Conservation (phyloP, 2,329 filamentous ascomycete genomes). For the Penicillium sumatraense region DNA sequence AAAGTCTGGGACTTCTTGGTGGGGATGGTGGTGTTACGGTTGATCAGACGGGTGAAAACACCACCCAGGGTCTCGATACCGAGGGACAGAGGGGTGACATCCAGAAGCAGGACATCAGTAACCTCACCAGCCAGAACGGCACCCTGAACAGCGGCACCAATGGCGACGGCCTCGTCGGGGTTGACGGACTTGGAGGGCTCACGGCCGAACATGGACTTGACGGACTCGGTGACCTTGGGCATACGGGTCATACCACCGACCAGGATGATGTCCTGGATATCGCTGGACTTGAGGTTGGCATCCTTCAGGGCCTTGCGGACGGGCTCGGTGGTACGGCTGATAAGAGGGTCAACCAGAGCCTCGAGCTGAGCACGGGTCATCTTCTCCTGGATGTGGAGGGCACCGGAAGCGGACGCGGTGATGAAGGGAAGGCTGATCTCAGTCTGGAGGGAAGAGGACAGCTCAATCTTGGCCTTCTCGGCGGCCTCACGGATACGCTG, state of each 20-base stretch:
- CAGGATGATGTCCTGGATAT: constrained; percentile 96
- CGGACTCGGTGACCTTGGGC: constrained; percentile 95
- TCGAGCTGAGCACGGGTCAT: constrained; percentile 91
- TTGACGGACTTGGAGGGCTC: constrained; percentile 98
- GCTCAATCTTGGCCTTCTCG: constrained; percentile 99
- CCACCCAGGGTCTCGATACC: constrained; percentile 98
- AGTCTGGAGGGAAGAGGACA: constrained; percentile 92
- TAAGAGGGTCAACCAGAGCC: constrained; percentile 87
- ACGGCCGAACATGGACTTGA: constrained; percentile 95
- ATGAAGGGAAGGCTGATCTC: constrained; percentile 99
- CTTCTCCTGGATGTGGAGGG: constrained; percentile 98
- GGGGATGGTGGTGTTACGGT: constrained; percentile 98
- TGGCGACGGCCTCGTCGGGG: constrained; percentile 96
- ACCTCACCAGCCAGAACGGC: constrained; percentile 95
- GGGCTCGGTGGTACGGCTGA: constrained; percentile 83
- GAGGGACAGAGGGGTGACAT: constrained; percentile 93
- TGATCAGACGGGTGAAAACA: constrained; percentile 97
- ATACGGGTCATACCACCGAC: constrained; percentile 99
- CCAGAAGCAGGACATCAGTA: constrained; percentile 91
- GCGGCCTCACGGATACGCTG: constrained; percentile 98
- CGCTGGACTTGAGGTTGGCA: constrained; percentile 85
- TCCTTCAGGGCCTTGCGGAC: constrained; percentile 98
- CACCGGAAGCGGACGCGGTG: constrained; percentile 90
- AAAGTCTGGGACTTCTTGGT: constrained; percentile 99
- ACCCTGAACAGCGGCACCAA: constrained; percentile 96